phyloP scores from a whole-genome alignment of 148 eudicot genomes.

The Cornus kousa region DNA sequence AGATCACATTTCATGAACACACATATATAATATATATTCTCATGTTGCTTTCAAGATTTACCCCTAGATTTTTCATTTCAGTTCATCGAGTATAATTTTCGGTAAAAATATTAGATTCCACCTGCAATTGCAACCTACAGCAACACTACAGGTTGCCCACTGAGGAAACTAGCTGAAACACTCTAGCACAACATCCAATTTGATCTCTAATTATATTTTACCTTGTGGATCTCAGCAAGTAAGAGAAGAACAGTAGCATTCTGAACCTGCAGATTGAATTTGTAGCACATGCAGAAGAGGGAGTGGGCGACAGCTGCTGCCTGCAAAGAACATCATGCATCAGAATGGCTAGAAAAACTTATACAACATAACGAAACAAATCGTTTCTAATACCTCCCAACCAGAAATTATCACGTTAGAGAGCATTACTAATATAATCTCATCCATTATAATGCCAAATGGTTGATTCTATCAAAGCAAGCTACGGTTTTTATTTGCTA shows the following conservation, averaged over 20 bases:
- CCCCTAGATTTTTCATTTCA: background rate
- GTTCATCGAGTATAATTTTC: background rate
- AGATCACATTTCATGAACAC: background rate
- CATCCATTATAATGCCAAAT: background rate
- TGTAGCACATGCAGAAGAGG: slow-evolving; percentile 88
- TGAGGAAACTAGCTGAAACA: background rate
- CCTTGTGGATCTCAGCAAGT: slow-evolving; percentile 98
- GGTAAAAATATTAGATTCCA: background rate
- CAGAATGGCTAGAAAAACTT: background rate
- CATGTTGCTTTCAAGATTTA: background rate
- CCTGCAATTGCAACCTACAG: background rate
- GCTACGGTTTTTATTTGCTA: background rate
- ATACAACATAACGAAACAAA: background rate
- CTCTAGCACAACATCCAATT: background rate
- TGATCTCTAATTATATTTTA: slow-evolving; percentile 20
- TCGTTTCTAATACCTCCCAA: background rate
- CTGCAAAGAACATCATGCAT: slow-evolving; percentile 44
- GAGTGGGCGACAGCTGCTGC: slow-evolving; percentile 86
- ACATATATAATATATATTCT: background rate
- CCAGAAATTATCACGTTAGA: no score
- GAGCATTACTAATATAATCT: background rate
- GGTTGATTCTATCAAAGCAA: background rate
- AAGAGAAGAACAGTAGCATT: slow-evolving; percentile 82
- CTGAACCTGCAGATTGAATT: slow-evolving; percentile 83
- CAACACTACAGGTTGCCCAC: background rate